Base-by-base conservation (phyloP, 768 basidiomycete species). In the Cystofilobasidium bisporidii region DNA sequence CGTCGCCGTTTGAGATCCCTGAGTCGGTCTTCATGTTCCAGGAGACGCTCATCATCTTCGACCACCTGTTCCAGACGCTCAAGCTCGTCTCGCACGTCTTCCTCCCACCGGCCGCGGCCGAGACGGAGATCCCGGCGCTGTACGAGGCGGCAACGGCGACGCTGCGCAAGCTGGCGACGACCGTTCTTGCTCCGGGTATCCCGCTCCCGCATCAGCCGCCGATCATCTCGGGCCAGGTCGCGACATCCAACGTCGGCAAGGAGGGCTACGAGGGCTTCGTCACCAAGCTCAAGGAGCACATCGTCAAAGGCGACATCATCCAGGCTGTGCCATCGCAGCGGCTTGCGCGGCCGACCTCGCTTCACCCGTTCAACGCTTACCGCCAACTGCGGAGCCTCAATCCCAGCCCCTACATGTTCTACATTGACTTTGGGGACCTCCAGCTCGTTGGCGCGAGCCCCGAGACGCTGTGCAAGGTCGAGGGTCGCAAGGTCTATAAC, bases 371-470 rank as follows among this genome's bases (percentile, higher is more conserved):
- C 82, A 99, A 98, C 79, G 91, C 87, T 10, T 99, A 98, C 75
- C 82, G 96, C 60, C 88, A 90, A 63, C 82, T 99, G 55, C 86
- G 96, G 55, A 87, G 93, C 73, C 84, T 97, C 70, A 99, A 99
- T 73, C 96, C 96, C 0, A 94, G 91, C 64, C 96, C 96, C 20
- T 98, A 99, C 78, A 97, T 96, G 93, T 99, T 93, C 79, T 99
- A 92, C 76, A 77, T 99, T 72, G 89, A 98, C 73, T 94, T 91
- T 72, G 89, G 89, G 8, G 90, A 90, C 64, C 75, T 94, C 15
- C 92, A 97, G 77, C 81, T 99, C 41, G 92, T 98, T n/a, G 96
- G 96, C 15, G 96, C 96, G 1, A 94, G 91, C 72, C 96, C 96
- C 0, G 96, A 99, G 78, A 97, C 93, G 6, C 81, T 99, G 5